A percentile compares a stretch with the other conserved stretches of the same genome.
These are phyloP conservation scores for Eimeria zaria DNA, from an alignment of 169 alveolate genomes.

Conservation along the genomic window DNA sequence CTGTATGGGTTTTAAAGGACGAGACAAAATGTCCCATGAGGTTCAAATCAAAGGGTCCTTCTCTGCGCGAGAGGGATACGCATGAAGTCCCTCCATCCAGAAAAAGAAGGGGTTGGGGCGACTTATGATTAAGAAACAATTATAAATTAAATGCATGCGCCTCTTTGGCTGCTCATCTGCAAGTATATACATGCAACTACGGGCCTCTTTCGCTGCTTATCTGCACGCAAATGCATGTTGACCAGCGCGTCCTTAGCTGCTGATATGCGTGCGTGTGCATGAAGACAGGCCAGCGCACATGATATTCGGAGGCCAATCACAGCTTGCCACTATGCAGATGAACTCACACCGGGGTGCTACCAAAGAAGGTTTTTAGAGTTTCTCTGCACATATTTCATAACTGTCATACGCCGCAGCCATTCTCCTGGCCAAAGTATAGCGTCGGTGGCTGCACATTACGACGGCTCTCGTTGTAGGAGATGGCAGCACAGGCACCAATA, in stretches of 20 bases:
- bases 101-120: neutral
- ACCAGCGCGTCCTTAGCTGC: no score
- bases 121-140: neutral
- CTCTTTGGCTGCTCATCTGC: neutral
- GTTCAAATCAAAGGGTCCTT: slow-evolving; percentile 85
- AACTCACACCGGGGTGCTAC: neutral
- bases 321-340: neutral
- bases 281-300: neutral
- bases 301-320: no score
- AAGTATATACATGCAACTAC: no score
- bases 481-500: neutral
- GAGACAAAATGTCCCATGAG: slow-evolving; percentile 76
- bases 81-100: neutral
- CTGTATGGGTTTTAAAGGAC: slow-evolving; percentile 83
- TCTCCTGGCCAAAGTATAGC: neutral
- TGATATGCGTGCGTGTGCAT: neutral
- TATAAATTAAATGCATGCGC: neutral
- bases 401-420: neutral
- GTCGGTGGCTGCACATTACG: neutral
- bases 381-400: neutral
- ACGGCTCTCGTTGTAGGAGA: neutral
- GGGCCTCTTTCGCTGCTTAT: no score
- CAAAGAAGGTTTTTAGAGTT: neutral
- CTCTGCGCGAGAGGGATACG: slow-evolving; percentile 81
- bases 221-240: no score